Evolutionary conservation across 2,329 filamentous ascomycete genomes (phyloP), one percentile per base, ranked within the genome.

Genomic region (Capronia epimyces): DNA sequence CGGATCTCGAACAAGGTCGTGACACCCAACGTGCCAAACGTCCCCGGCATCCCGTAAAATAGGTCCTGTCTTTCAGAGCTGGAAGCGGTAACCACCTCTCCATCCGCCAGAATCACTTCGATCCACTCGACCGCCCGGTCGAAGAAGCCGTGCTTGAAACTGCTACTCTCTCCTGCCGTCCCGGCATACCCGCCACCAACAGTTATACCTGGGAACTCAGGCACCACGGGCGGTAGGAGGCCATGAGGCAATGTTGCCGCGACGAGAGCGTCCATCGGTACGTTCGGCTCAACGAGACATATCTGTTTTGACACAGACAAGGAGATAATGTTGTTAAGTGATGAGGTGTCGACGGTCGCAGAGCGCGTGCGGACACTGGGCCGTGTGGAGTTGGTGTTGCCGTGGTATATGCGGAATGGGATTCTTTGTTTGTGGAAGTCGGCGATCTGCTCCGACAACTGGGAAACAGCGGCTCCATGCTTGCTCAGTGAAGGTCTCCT

Each of bases 171-270:
- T 9, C 82, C 83, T 6, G 81, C 79, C 0, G 80, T 83, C 1
- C 83, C 84, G 39, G 80, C 78, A 65, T 83, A 86, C 2, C 80
- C 82, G 29, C 83, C 83, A 20, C 83, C 83, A 4, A 78, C 80
- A 1, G 83, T 87, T 63, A 86, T 87, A n/a, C 81, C 82, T 1
- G 81, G 82, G 50, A 86, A 85, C 62, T 86, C 83, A 78, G 84
- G 84, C 3, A 86, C 82, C 0, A 87, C 81, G 0, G 80, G 78
- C 0, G 83, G 82, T 1, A 86, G 70, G 1, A 86, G 69, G 1
- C 74, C 75, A 46, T 77, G 66, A 16, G 69, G 66, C n/a, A 82
- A 60, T 0, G 81, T 80, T 2, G 76, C 77, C 46, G 75, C 73
- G 10, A 84, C 76, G 6, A 87, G 75, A 0, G 66, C 65, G 57